Evolutionary conservation across 345 rosid genomes (phyloP), one percentile per base, ranked within the genome.

Genomic region (Citrus maxima): DNA sequence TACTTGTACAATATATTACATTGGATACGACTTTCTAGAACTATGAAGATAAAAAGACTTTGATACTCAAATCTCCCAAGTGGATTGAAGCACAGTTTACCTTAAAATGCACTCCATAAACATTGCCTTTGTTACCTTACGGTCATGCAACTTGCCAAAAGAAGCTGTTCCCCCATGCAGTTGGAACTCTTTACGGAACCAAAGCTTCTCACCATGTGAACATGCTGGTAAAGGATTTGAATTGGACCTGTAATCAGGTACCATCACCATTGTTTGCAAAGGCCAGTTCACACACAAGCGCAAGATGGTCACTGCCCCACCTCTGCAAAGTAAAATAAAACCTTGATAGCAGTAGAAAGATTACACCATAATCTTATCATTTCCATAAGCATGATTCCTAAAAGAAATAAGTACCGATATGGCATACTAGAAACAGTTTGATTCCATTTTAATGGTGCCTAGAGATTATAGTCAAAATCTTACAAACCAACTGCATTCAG

Each of bases 261-360:
- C 12, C 21, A 32, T 60, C 67, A 38, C 58, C 71, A 46, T 81
- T 82, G 49, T 85, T 88, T 40, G 81, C 79, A 79, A 92, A 92
- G 65, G 91, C 97, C 75, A 96, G 86, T 80, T 94, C 99, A 49
- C 97, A 93, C 54, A 85, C 98, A 63, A 95, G 89, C 59, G 99
- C 97, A 64, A 96, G 99, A 86, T 96, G 99, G 83, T 96, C 97
- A 28, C 98, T 96, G 78, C 98, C 97, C 93, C 94, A 96, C 77
- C 84, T 91, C 99, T 95, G 88, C 83, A 35, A 62, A 78, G 81
- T 70, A 19, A 54, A 10, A 74, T 18, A 77, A 46, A 84, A 67
- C 30, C 32, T 28, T n/a, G 27, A 38, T 12, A 14, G 27, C 65
- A 42, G 1, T 12, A 8, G 56, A 61, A n/a, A 63, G 19, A 18